Percentiles rank a stretch among this genome's conserved stretches.
These are phyloP conservation scores for Prunus davidiana DNA, from an alignment of 306 rosid species.

Conservation along the genomic window DNA sequence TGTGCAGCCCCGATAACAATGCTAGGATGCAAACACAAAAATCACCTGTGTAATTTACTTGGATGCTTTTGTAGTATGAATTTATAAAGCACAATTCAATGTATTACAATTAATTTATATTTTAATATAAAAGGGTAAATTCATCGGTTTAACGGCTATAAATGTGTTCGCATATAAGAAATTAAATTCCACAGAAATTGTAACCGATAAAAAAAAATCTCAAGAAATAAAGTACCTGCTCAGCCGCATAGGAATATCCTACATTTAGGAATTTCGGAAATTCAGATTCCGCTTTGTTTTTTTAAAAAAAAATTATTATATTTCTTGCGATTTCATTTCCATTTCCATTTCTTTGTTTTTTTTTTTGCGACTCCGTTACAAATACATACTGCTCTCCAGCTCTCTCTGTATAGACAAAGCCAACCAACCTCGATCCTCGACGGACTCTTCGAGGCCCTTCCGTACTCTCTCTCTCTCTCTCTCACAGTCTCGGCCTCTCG, in stretches of 20 bases:
- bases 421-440: constrained; percentile 24
- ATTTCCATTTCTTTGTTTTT: neutral
- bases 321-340: neutral
- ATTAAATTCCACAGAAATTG: neutral
- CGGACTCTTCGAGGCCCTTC: constrained; percentile 42
- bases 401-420: neutral
- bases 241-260: constrained; percentile 23
- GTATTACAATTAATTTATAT: too few relatives aligned
- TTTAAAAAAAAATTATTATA: neutral
- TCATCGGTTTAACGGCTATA: too few relatives aligned
- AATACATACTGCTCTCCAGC: neutral
- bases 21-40: too few relatives aligned
- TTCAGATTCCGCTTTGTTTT: neutral
- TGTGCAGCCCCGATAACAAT: too few relatives aligned
- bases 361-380: neutral
- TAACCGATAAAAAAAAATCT: neutral
- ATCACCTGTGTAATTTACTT: too few relatives aligned
- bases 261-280: neutral
- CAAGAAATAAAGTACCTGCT: neutral
- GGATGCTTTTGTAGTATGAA: too few relatives aligned
- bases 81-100: too few relatives aligned
- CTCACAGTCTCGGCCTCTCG: neutral
- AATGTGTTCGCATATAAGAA: too few relatives aligned
- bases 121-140: too few relatives aligned
- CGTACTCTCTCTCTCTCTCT: neutral